A percentile compares a stretch with the other conserved stretches of the same genome.
Conservation (phyloP, 371 early-diverging fungal species). For the Mucor lusitanicus region DNA sequence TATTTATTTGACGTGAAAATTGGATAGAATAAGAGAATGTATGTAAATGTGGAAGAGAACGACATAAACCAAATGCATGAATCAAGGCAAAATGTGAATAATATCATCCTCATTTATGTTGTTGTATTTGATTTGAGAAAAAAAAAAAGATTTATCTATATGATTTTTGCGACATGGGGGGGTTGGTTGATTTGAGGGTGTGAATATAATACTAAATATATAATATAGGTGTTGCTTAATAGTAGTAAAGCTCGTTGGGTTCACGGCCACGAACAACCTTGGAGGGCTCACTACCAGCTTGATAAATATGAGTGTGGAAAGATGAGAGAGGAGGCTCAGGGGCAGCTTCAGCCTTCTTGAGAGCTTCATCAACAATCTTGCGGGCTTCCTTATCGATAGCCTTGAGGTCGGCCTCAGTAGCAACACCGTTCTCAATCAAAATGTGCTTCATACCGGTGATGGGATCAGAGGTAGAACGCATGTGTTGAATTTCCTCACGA, state of each 20-base stretch:
- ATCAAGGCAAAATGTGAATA: not conserved
- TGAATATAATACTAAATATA: not conserved
- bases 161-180: not conserved
- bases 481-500: slow-evolving; percentile 96
- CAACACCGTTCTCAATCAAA: slow-evolving; percentile 68
- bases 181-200: not conserved
- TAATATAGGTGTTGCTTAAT: not conserved
- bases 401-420: slow-evolving; percentile 91
- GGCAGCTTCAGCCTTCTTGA: slow-evolving; percentile 82
- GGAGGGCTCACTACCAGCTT: slow-evolving; percentile 71
- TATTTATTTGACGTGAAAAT: not conserved
- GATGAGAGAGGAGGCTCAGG: slow-evolving; percentile 78
- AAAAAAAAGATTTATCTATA: not conserved
- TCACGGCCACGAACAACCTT: slow-evolving; percentile 77
- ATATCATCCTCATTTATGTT: not conserved
- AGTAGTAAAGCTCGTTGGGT: slow-evolving; percentile 67
- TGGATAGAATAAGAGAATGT: not conserved
- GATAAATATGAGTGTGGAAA: slow-evolving; percentile 87
- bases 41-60: not conserved
- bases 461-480: slow-evolving; percentile 92
- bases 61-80: not conserved
- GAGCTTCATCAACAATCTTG: slow-evolving; percentile 82
- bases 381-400: slow-evolving; percentile 90
- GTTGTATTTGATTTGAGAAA: not conserved
- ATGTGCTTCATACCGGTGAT: slow-evolving; percentile 89